These are phyloP conservation scores for Colletotrichum higginsianum DNA, from an alignment of 2,329 filamentous ascomycete species.

Conservation along the genomic window DNA sequence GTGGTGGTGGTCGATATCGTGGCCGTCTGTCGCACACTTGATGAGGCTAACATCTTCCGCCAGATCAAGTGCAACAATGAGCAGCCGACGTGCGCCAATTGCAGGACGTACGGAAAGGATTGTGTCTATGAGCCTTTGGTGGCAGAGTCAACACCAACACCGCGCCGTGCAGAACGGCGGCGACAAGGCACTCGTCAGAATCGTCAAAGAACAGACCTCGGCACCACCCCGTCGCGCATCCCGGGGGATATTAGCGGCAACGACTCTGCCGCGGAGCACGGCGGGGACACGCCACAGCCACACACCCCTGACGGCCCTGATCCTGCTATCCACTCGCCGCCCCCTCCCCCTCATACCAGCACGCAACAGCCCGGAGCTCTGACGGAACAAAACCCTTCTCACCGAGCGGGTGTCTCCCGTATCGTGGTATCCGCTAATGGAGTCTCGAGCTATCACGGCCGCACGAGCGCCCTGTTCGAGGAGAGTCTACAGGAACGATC, in stretches of 20 bases:
- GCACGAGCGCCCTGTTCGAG: constrained; percentile 64
- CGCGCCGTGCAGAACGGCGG: constrained; percentile 5
- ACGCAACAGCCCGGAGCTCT: not conserved
- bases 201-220: not conserved
- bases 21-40: not conserved
- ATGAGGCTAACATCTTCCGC: constrained; percentile 1
- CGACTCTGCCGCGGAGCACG: not conserved
- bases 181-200: not conserved
- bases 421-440: constrained; percentile 58
- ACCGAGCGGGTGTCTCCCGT: constrained; percentile 49
- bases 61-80: constrained; percentile 66
- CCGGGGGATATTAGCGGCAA: not conserved
- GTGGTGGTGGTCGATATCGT: not conserved
- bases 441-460: constrained; percentile 63
- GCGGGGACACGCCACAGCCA: not conserved
- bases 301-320: not conserved
- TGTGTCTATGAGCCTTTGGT: constrained; percentile 58
- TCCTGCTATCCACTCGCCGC: not conserved
- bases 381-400: constrained; percentile 7
- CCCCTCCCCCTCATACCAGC: not conserved
- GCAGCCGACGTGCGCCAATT: constrained; percentile 61
- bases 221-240: not conserved
- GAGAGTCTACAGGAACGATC: constrained; percentile 49
- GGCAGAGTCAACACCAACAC: not conserved
- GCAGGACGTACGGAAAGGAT: constrained; percentile 59